These are phyloP conservation scores for Colletotrichum incanum DNA, from an alignment of 2,329 filamentous ascomycete genomes.

Conservation along the genomic window DNA sequence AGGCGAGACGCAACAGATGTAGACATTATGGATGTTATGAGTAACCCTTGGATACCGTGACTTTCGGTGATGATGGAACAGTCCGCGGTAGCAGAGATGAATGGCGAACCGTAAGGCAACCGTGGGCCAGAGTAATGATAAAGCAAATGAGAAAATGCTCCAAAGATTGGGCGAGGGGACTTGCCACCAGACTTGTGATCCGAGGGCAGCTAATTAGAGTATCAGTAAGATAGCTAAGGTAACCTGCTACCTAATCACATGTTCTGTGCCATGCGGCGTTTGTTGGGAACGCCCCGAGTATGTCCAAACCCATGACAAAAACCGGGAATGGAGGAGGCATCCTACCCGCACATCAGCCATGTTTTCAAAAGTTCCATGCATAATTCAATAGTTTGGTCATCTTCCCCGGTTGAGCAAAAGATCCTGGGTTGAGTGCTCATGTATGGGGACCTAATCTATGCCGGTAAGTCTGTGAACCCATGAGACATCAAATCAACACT, in stretches of 20 bases:
- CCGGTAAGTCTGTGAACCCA: background rate
- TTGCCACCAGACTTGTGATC: too few relatives aligned
- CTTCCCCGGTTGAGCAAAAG: background rate
- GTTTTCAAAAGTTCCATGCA: background rate
- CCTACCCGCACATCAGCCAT: background rate
- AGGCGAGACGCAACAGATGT: background rate
- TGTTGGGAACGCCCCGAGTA: background rate
- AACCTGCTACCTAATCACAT: too few relatives aligned
- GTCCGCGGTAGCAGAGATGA: too few relatives aligned
- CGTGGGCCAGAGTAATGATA: too few relatives aligned
- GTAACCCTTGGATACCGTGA: rapidly evolving
- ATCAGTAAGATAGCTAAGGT: too few relatives aligned
- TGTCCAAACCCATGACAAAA: background rate
- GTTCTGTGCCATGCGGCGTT: too few relatives aligned
- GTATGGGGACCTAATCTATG: background rate
- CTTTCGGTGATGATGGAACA: background rate
- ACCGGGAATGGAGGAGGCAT: background rate
- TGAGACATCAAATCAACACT: background rate
- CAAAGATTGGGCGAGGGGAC: too few relatives aligned
- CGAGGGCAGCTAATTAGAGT: too few relatives aligned
- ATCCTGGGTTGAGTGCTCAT: background rate
- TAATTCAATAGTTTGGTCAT: background rate
- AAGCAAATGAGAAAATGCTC: too few relatives aligned
- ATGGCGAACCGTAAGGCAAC: too few relatives aligned
- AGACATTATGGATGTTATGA: background rate